These are phyloP conservation scores for Xerocomus brunneocitrinus DNA, from an alignment of 768 basidiomycete genomes.

Conservation along the genomic window DNA sequence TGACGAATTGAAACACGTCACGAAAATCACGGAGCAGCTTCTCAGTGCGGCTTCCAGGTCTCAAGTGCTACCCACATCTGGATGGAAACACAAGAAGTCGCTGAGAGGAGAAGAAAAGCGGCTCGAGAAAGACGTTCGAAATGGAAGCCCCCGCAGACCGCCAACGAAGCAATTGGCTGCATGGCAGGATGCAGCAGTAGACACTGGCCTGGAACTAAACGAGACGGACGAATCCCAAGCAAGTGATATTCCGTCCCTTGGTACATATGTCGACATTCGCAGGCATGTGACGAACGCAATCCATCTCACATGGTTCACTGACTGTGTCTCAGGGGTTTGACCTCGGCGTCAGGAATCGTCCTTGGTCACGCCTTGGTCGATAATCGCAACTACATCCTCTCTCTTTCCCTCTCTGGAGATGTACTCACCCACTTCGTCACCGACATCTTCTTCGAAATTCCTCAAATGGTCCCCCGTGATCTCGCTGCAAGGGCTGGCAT, in stretches of 20 bases:
- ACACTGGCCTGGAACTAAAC: conserved; percentile 6
- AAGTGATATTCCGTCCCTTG: conserved; percentile 30
- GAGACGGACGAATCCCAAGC: conserved; percentile 10
- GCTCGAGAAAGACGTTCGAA: conserved; percentile 23
- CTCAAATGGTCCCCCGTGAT: conserved; percentile 45
- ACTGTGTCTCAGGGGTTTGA: conserved; percentile 16
- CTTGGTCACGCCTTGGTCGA: conserved; percentile 30
- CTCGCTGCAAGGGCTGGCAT: conserved; percentile 48
- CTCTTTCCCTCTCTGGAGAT: conserved; percentile 44
- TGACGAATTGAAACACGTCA: conserved; percentile 8
- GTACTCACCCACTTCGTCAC: conserved; percentile 42
- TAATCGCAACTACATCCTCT: conserved; percentile 25
- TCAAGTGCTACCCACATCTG: conserved; percentile 16
- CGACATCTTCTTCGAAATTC: conserved; percentile 63
- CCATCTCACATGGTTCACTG: neutral
- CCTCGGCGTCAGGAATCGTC: conserved; percentile 24
- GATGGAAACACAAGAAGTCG: conserved; percentile 36
- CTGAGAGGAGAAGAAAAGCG: conserved; percentile 39
- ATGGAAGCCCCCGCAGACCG: conserved; percentile 7
- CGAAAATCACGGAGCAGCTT: conserved; percentile 29
- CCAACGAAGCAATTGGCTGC: conserved; percentile 24
- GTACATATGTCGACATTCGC: conserved; percentile 51
- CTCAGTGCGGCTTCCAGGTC: conserved; percentile 32
- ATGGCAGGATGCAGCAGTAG: conserved; percentile 23
- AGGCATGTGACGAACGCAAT: conserved; percentile 34